Conservation (phyloP, 148 eudicot genomes). For the Chenopodium suecicum region DNA sequence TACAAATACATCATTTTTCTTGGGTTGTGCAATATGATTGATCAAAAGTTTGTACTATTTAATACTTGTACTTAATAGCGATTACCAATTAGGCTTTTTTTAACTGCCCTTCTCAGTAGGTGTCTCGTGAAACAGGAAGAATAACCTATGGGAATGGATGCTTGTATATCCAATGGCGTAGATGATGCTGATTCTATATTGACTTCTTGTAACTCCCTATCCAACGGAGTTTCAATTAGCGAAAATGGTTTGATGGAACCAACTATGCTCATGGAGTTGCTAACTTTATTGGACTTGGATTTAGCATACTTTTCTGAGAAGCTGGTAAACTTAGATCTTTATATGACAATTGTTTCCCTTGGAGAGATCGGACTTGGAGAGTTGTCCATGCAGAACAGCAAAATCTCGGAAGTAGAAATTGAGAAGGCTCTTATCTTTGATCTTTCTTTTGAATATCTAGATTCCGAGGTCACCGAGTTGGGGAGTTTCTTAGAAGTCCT, state of each 20-base stretch:
- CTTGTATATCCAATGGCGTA: not conserved
- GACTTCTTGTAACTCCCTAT: not conserved
- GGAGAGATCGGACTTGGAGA: conserved; percentile 56
- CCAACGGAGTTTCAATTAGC: conserved; percentile 13
- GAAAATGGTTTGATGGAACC: conserved; percentile 27
- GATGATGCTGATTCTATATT: not conserved
- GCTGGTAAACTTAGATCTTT: conserved; percentile 65
- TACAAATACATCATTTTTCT: not conserved
- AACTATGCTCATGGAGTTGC: conserved; percentile 32
- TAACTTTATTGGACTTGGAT: conserved; percentile 55
- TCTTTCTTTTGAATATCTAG: conserved; percentile 56
- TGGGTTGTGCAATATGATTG: not conserved
- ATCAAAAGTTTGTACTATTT: too few species aligned
- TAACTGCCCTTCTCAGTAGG: not conserved
- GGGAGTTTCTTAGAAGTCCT: conserved; percentile 47
- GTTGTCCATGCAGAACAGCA: conserved; percentile 35
- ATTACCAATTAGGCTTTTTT: not conserved
- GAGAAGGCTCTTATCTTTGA: conserved; percentile 63
- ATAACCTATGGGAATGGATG: conserved; percentile 24
- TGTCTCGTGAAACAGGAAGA: not conserved
- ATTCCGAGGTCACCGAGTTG: conserved; percentile 61
- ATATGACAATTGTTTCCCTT: conserved; percentile 47
- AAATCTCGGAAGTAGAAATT: conserved; percentile 37
- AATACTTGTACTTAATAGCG: too few species aligned
- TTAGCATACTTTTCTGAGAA: conserved; percentile 72